Evolutionary conservation across 192 early-diverging fungal genomes (phyloP).

Genomic region (Coemansia biformis): DNA sequence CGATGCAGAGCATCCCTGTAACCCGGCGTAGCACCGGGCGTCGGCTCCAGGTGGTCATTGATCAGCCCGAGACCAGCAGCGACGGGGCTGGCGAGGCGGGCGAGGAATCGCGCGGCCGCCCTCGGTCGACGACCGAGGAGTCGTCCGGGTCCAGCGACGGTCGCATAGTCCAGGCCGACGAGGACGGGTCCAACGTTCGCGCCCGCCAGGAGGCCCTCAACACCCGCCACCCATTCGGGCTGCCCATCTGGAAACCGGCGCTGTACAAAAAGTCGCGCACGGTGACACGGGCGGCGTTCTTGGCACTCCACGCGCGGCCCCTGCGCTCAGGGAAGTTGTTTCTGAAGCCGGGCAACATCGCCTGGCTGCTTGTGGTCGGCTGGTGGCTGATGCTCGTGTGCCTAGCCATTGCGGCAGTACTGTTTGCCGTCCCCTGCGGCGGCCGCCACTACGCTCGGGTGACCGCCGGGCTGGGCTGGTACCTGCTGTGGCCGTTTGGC

Average conservation of each 20-base stretch:
- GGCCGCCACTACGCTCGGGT: constrained; percentile 61
- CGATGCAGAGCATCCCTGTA: constrained; percentile 13
- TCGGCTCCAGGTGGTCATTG: constrained; percentile 19
- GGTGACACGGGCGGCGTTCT: constrained; percentile 71
- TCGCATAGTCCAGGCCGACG: constrained; percentile 26
- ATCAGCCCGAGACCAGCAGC: constrained; percentile 9
- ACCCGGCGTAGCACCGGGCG: constrained; percentile 27
- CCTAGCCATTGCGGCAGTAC: constrained; percentile 54
- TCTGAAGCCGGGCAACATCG: constrained; percentile 77
- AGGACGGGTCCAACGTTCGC: constrained; percentile 40
- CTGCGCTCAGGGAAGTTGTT: constrained; percentile 58
- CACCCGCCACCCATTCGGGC: constrained; percentile 83
- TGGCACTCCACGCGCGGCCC: constrained; percentile 72
- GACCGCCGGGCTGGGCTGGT: constrained; percentile 69
- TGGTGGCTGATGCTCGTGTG: constrained; percentile 80
- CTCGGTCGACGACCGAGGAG: constrained; percentile 18
- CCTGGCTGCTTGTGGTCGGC: constrained; percentile 82
- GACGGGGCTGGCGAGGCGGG: constrained; percentile 10
- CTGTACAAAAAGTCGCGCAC: constrained; percentile 93
- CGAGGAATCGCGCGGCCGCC: constrained; percentile 7
- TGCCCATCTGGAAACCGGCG: constrained; percentile 95
- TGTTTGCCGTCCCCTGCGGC: constrained; percentile 54
- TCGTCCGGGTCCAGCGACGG: constrained; percentile 18
- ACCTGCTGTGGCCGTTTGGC: constrained; percentile 97
- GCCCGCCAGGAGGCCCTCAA: constrained; percentile 66